Evolutionary conservation across 805 yeast genomes (phyloP).

Genomic region (Suhomyces canberraensis): DNA sequence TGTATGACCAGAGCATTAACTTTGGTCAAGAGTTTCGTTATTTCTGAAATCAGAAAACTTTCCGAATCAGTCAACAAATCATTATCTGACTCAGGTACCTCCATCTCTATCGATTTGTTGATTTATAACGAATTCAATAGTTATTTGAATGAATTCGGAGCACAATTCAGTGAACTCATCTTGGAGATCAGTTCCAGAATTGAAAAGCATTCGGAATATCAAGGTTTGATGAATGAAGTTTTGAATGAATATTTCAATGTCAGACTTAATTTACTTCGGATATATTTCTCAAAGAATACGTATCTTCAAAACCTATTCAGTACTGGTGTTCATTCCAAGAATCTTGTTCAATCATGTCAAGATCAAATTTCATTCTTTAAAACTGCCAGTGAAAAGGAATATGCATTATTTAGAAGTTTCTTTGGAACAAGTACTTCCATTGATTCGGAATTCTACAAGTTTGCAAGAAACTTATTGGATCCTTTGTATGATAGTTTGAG

Average conservation of each 20-base stretch:
- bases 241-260: conserved; percentile 58
- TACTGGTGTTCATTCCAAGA: conserved; percentile 3
- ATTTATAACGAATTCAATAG: conserved; percentile 58
- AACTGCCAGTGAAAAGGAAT: conserved; percentile 60
- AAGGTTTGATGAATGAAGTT: conserved; percentile 66
- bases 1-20: conserved; percentile 81
- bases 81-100: conserved; percentile 19
- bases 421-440: conserved; percentile 30
- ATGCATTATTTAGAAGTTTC: conserved; percentile 51
- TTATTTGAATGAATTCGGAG: conserved; percentile 18
- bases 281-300: conserved; percentile 31
- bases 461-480: conserved; percentile 65
- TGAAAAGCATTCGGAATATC: conserved; percentile 48
- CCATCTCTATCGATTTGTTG: conserved; percentile 56
- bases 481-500: conserved; percentile 75
- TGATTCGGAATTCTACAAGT: conserved; percentile 43
- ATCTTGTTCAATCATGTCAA: conserved; percentile 60
- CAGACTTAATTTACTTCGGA: conserved; percentile 48
- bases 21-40: conserved; percentile 65
- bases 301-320: conserved; percentile 1
- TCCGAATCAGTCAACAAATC: conserved; percentile 18
- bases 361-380: conserved; percentile 57
- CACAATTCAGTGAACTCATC: conserved; percentile 30
- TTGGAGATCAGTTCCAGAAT: conserved; percentile 37
- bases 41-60: conserved; percentile 37